Percentiles rank a stretch among this genome's conserved stretches.
These are phyloP conservation scores for Magnolia kwangsiensis DNA, from an alignment of 164 flowering plant species.

Conservation along the genomic window DNA sequence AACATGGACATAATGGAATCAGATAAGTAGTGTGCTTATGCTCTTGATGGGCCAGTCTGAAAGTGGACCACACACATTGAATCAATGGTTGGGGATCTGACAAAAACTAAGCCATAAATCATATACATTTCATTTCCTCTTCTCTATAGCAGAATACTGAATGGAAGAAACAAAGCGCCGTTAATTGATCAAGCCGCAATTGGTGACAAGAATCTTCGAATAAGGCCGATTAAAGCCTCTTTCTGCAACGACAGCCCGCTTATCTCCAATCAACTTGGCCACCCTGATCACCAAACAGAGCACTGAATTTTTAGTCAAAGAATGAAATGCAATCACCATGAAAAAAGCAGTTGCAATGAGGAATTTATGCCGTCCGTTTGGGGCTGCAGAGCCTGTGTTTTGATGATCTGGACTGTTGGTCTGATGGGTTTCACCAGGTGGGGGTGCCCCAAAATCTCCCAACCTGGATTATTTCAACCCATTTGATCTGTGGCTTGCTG, in stretches of 20 bases:
- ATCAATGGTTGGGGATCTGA: no score
- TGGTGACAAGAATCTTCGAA: slow-evolving; percentile 69
- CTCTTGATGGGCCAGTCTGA: no score
- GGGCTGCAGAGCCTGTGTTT: neutral
- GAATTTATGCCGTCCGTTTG: neutral
- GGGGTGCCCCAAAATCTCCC: neutral
- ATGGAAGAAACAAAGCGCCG: slow-evolving; percentile 10
- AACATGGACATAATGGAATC: no score
- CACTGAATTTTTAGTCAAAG: neutral
- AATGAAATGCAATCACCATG: neutral
- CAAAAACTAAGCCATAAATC: no score
- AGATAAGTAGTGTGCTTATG: no score
- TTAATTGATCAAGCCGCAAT: slow-evolving; percentile 64
- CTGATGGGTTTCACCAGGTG: neutral
- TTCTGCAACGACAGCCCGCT: slow-evolving; percentile 90
- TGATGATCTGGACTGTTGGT: neutral
- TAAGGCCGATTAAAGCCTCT: slow-evolving; percentile 97
- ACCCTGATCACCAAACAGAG: slow-evolving; percentile 40
- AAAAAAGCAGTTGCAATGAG: no score
- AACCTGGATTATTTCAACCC: no score
- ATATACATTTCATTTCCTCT: no score
- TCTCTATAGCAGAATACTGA: no score
- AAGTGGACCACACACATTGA: no score
- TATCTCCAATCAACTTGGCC: slow-evolving; percentile 92
- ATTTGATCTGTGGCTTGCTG: no score